A percentile compares a stretch with the other conserved stretches of the same genome.
Evolutionary conservation across 2,329 filamentous ascomycete species (phyloP).

Genomic region (Ophiocordyceps unilateralis): DNA sequence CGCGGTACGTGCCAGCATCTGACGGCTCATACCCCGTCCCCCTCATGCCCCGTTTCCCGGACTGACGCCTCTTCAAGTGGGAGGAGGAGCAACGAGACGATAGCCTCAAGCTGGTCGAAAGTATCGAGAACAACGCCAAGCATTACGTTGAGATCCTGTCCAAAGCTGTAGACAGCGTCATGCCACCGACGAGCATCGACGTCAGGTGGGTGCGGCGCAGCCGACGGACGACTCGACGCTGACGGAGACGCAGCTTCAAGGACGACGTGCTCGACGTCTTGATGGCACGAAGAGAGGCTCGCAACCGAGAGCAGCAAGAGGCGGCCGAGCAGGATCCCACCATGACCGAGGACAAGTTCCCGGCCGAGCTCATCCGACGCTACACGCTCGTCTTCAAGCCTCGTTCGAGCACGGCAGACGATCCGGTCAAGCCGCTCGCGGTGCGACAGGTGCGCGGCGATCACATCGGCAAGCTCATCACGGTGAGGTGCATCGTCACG

Average conservation of each 20-base stretch:
- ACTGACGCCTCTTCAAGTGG: constrained; percentile 34
- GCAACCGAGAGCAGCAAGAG: constrained; percentile 61
- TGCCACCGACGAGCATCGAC: constrained; percentile 64
- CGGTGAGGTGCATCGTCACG: constrained; percentile 83
- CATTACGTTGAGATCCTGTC: constrained; percentile 91
- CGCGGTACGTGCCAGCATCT: constrained; percentile 34
- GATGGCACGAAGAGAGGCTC: constrained; percentile 75
- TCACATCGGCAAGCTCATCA: constrained; percentile 84
- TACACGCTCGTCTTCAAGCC: constrained; percentile 97
- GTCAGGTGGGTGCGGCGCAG: constrained; percentile 40
- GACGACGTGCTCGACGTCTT: constrained; percentile 94
- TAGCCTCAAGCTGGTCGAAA: constrained; percentile 58
- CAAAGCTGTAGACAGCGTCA: constrained; percentile 67
- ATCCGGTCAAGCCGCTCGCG: constrained; percentile 51
- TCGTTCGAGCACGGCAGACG: constrained; percentile 52
- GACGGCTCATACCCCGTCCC: neutral
- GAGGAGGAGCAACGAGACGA: constrained; percentile 54
- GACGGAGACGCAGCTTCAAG: constrained; percentile 50
- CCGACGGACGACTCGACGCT: neutral
- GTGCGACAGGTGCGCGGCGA: constrained; percentile 87
- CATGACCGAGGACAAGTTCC: constrained; percentile 56
- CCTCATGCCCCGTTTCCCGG: neutral
- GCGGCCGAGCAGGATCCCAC: constrained; percentile 51
- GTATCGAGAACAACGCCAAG: constrained; percentile 78
- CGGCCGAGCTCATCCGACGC: constrained; percentile 75